Percentiles rank a stretch among this genome's conserved stretches.
phyloP scores from a whole-genome alignment of 1,139 yeast species.

The Magnusiomyces fungicola region DNA sequence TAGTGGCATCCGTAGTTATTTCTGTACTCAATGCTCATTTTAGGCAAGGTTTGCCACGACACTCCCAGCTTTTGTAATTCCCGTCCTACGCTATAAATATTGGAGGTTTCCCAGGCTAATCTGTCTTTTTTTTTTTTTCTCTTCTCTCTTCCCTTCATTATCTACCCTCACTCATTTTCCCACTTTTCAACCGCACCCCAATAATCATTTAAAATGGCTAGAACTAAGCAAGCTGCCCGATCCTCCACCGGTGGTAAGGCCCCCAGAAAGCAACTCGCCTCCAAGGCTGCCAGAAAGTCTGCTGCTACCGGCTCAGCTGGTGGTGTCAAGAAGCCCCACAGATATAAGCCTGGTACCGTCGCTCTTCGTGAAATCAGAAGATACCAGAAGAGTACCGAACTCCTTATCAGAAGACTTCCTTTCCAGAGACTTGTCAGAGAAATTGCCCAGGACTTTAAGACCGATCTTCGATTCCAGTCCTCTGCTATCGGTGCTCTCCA shows the following conservation, averaged over 20 bases:
- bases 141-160: slow-evolving; percentile 2
- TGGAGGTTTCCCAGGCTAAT: too few relatives aligned
- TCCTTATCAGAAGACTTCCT: slow-evolving; percentile 94
- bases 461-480: slow-evolving; percentile 97
- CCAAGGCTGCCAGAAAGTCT: slow-evolving; percentile 98
- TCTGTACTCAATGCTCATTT: too few relatives aligned
- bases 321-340: slow-evolving; percentile 99
- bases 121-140: not conserved
- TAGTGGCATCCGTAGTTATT: too few relatives aligned
- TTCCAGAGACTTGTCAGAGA: slow-evolving; percentile 98
- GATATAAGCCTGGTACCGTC: slow-evolving; percentile 99
- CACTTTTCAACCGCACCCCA: slow-evolving; percentile 5
- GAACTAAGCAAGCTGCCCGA: slow-evolving; percentile 98
- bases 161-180: not conserved
- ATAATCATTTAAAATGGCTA: slow-evolving; percentile 60
- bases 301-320: slow-evolving; percentile 73
- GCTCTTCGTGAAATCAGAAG: slow-evolving; percentile 99
- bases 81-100: too few relatives aligned
- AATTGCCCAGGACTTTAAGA: slow-evolving; percentile 96
- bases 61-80: too few relatives aligned
- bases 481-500: slow-evolving; percentile 98
- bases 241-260: slow-evolving; percentile 99
- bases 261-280: slow-evolving; percentile 98
- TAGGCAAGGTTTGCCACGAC: too few relatives aligned
- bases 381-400: slow-evolving; percentile 96